Percentiles rank a stretch among this genome's conserved stretches.
Conservation (phyloP, 768 basidiomycete genomes). For the Leccinum rimulosum region DNA sequence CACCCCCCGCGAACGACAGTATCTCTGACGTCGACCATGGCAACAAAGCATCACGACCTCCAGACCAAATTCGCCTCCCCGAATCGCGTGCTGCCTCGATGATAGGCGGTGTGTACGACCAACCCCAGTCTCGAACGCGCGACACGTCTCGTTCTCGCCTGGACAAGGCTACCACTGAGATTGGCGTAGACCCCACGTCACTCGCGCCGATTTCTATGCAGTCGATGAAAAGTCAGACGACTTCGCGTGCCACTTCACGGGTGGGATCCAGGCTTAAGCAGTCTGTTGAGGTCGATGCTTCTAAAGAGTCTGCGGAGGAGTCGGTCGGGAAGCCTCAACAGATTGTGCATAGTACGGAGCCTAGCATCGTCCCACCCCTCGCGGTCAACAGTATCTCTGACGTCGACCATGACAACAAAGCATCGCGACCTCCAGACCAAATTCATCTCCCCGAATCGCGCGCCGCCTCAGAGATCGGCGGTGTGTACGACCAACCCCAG, state of each 20-base stretch:
- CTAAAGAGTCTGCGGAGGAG: conserved; percentile 1
- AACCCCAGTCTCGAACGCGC: conserved; percentile 18
- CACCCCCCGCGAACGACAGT: too few species aligned
- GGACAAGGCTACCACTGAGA: conserved; percentile 23
- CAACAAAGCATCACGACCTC: conserved; percentile 5
- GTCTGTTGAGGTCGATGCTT: background rate
- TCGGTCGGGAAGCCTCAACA: background rate
- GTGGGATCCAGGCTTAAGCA: conserved; percentile 5
- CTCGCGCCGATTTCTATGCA: conserved; percentile 5
- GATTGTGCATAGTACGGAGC: conserved; percentile 8
- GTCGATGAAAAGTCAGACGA: conserved; percentile 1
- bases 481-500: conserved; percentile 22
- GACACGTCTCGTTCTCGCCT: conserved; percentile 11
- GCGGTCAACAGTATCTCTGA: conserved; percentile 14
- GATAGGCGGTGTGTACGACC: conserved; percentile 27
- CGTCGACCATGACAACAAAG: conserved; percentile 2
- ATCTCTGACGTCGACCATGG: background rate
- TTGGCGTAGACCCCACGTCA: conserved; percentile 19
- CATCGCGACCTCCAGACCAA: conserved; percentile 16
- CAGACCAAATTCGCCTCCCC: conserved; percentile 27
- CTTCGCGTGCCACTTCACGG: conserved; percentile 5
- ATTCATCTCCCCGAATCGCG: conserved; percentile 29
- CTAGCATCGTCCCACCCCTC: conserved; percentile 10
- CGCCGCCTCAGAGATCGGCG: conserved; percentile 30
- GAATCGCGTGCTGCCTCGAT: conserved; percentile 31